These are phyloP conservation scores for Neltuma alba DNA, from an alignment of 306 rosid species.

Conservation along the genomic window DNA sequence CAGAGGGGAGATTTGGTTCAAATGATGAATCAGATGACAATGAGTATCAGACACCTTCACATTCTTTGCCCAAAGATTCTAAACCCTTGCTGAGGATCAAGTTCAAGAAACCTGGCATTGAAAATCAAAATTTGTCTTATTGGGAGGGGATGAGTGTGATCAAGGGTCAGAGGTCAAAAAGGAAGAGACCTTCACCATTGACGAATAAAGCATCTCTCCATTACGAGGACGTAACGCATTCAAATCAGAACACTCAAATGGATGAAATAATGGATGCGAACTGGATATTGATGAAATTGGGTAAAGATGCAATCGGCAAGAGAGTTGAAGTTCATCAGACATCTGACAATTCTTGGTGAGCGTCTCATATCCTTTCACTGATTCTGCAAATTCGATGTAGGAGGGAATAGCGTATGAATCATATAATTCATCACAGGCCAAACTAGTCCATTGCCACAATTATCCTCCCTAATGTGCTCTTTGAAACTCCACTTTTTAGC, in stretches of 20 bases:
- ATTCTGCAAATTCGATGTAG: no score
- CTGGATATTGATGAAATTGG: conserved; percentile 76
- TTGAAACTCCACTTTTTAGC: no score
- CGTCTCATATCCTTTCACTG: no score
- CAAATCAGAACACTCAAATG: conserved; percentile 54
- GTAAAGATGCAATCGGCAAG: conserved; percentile 87
- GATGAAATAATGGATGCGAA: conserved; percentile 88
- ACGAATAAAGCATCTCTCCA: conserved; percentile 55
- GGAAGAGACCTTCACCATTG: conserved; percentile 82
- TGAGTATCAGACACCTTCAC: conserved; percentile 47
- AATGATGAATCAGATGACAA: conserved; percentile 48
- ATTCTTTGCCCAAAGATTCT: conserved; percentile 70
- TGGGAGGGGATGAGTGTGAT: conserved; percentile 68
- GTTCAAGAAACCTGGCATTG: conserved; percentile 68
- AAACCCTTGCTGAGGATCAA: conserved; percentile 77
- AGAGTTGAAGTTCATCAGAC: conserved; percentile 91
- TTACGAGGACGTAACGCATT: conserved; percentile 49
- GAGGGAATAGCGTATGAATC: no score
- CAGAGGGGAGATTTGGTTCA: conserved; percentile 54
- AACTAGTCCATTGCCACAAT: no score
- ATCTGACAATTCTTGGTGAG: conserved; percentile 86
- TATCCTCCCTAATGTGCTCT: no score
- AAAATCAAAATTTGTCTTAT: conserved; percentile 59
- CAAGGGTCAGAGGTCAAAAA: conserved; percentile 91
- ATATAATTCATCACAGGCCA: no score